Percentiles rank a stretch among this genome's conserved stretches.
Conservation (phyloP, 345 rosid species). For the Bruguiera parviflora region DNA sequence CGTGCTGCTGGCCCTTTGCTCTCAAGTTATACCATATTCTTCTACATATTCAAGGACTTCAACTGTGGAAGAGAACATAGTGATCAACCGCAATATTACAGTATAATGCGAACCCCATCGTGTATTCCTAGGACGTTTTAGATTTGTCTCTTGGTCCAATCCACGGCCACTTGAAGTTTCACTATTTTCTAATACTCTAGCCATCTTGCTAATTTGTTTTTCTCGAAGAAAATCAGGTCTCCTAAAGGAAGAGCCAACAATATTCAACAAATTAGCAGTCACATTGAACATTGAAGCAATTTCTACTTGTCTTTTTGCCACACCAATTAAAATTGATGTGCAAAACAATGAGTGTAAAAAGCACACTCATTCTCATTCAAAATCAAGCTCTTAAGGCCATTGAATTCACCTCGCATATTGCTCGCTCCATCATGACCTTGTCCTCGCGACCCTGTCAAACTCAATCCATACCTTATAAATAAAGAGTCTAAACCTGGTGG, state of each 20-base stretch:
- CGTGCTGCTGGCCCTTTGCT: neutral
- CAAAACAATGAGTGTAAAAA: neutral
- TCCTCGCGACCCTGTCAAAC: neutral
- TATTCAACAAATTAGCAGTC: neutral
- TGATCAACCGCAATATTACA: neutral
- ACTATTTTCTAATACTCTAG: too few relatives aligned
- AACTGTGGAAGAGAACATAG: too few relatives aligned
- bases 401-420: constrained; percentile 5
- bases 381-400: neutral
- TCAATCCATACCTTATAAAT: neutral
- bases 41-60: too few relatives aligned
- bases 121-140: neutral
- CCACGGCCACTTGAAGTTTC: too few relatives aligned
- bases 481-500: neutral
- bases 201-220: neutral
- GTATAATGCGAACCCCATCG: constrained; percentile 7
- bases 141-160: neutral
- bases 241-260: constrained; percentile 7
- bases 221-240: neutral
- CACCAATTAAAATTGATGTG: neutral
- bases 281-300: neutral
- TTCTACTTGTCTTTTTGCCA: neutral
- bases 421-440: too few relatives aligned
- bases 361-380: too few relatives aligned
- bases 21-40: too few relatives aligned